A percentile compares a stretch with the other conserved stretches of the same genome.
Conservation (phyloP, 306 rosid species). For the Hippophae tibetana region DNA sequence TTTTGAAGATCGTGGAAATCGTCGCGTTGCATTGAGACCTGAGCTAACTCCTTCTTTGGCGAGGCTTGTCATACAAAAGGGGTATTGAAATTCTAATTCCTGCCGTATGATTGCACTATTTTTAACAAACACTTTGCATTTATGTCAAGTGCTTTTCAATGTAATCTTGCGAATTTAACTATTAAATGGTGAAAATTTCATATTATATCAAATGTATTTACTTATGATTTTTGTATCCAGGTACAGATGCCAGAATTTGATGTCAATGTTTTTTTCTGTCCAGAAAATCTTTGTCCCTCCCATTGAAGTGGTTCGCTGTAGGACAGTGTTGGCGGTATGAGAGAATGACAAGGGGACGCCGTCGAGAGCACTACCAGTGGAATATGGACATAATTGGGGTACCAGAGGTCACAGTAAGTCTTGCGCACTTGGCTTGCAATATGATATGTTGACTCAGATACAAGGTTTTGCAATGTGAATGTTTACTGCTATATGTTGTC, state of each 20-base stretch:
- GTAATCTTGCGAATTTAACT: conserved; percentile 19
- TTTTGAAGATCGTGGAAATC: conserved; percentile 94
- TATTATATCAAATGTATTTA: conserved; percentile 5
- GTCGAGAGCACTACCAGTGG: conserved; percentile 97
- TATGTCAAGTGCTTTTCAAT: not conserved
- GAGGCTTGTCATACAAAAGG: conserved; percentile 89
- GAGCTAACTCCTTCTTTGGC: conserved; percentile 98
- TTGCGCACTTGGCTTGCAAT: conserved; percentile 8
- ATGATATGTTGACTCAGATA: not conserved
- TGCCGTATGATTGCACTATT: not conserved
- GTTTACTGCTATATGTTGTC: too few species aligned
- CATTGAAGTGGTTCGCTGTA: conserved; percentile 92
- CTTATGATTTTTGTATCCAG: conserved; percentile 29
- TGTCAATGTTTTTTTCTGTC: conserved; percentile 32
- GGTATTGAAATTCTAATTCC: conserved; percentile 39
- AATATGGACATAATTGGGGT: conserved; percentile 96
- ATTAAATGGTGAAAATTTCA: conserved; percentile 6
- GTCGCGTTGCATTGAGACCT: conserved; percentile 92
- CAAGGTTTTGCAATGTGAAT: too few species aligned
- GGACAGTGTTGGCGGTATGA: conserved; percentile 99
- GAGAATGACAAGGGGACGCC: conserved; percentile 96
- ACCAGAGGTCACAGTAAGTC: conserved; percentile 70
- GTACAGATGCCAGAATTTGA: conserved; percentile 30
- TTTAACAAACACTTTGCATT: not conserved
- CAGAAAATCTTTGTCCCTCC: conserved; percentile 84